phyloP scores from a whole-genome alignment of 176 grass and related monocot genomes.

The Oryza punctata region DNA sequence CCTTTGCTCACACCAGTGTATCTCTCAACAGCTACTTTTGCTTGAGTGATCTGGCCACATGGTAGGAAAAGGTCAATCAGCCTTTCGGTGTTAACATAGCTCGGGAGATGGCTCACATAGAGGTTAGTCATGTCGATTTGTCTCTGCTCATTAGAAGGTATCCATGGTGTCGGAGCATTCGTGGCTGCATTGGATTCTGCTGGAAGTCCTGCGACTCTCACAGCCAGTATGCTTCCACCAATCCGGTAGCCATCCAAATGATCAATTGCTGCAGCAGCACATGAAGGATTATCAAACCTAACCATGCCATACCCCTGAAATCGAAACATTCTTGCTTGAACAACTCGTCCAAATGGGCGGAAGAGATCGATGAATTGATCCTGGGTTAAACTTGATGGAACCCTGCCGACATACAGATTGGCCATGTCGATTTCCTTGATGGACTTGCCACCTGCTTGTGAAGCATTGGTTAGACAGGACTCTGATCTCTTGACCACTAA shows the following conservation, averaged over 20 bases:
- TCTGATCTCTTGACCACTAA: constrained; percentile 47
- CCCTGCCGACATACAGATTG: constrained; percentile 53
- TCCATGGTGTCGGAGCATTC: constrained; percentile 13
- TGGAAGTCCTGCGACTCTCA: constrained; percentile 46
- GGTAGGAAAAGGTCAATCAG: constrained; percentile 55
- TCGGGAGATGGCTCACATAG: constrained; percentile 55
- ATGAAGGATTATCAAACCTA: constrained; percentile 46
- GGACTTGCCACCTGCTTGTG: constrained; percentile 31
- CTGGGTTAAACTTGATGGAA: constrained; percentile 49
- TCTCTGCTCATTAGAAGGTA: constrained; percentile 20
- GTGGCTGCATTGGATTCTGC: neutral
- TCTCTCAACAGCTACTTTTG: constrained; percentile 53
- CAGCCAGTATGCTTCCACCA: constrained; percentile 59
- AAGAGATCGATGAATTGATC: constrained; percentile 65
- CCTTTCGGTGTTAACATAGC: constrained; percentile 42
- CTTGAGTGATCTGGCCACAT: constrained; percentile 58
- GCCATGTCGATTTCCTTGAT: constrained; percentile 58
- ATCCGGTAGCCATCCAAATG: constrained; percentile 67
- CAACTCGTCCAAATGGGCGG: constrained; percentile 56
- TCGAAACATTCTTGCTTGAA: constrained; percentile 52
- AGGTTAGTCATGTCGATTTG: constrained; percentile 61
- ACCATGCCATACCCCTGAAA: constrained; percentile 59
- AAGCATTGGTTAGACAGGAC: constrained; percentile 26
- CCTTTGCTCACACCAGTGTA: constrained; percentile 67
- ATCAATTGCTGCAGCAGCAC: constrained; percentile 48